Conservation (phyloP, 768 basidiomycete genomes). For the Termitomyces sp. region DNA sequence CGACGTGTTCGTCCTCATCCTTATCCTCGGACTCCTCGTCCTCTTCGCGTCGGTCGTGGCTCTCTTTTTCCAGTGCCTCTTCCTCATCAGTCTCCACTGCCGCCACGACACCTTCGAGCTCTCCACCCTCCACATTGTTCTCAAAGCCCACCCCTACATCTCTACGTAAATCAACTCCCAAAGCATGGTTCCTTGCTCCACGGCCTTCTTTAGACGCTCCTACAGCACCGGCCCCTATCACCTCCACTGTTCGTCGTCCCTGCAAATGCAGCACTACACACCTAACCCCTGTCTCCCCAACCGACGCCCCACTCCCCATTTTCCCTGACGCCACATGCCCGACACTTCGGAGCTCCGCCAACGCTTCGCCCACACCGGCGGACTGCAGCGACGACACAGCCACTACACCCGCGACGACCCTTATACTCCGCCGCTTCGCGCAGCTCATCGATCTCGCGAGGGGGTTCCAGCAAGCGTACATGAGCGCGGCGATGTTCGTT, state of each 20-base stretch:
- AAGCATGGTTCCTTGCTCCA: constrained; percentile 26
- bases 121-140: constrained; percentile 11
- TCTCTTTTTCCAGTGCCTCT: constrained; percentile 23
- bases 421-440: constrained; percentile 28
- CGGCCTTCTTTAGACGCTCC: neutral
- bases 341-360: neutral
- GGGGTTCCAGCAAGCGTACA: constrained; percentile 58
- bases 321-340: neutral
- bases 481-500: constrained; percentile 52
- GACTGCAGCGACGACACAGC: neutral
- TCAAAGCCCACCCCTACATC: neutral
- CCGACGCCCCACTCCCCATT: constrained; percentile 37
- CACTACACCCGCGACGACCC: neutral
- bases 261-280: constrained; percentile 33
- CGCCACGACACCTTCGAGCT: constrained; percentile 34
- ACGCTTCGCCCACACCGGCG: neutral
- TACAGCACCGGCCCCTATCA: constrained; percentile 11
- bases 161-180: constrained; percentile 7
- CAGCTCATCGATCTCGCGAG: constrained; percentile 52
- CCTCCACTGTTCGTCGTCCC: constrained; percentile 26
- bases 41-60: constrained; percentile 27
- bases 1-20: constrained; percentile 24
- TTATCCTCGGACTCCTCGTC: constrained; percentile 26
- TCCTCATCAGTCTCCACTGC: constrained; percentile 33
- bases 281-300: constrained; percentile 31